Evolutionary conservation across 768 basidiomycete species (phyloP).

Genomic region (Rhodotorula graminis): DNA sequence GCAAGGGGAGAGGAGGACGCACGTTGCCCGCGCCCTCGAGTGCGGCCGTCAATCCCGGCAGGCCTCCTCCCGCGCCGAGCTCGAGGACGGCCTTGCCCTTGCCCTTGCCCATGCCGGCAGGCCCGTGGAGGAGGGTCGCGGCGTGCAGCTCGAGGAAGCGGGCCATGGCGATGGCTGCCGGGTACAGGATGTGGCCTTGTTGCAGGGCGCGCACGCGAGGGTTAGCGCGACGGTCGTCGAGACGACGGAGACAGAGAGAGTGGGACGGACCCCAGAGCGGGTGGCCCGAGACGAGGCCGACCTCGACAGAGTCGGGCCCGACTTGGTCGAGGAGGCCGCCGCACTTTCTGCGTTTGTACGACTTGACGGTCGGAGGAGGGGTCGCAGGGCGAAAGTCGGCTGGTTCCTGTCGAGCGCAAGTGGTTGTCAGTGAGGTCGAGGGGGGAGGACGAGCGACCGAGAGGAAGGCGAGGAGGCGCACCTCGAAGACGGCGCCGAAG

Average conservation of each 20-base stretch:
- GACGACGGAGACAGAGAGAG: neutral
- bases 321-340: slow-evolving; percentile 16
- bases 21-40: slow-evolving; percentile 69
- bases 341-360: slow-evolving; percentile 24
- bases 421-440: neutral
- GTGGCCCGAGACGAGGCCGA: slow-evolving; percentile 35
- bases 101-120: slow-evolving; percentile 24
- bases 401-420: slow-evolving; percentile 18
- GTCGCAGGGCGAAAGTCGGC: slow-evolving; percentile 26
- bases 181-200: slow-evolving; percentile 46
- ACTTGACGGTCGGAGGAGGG: slow-evolving; percentile 26
- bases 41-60: slow-evolving; percentile 72
- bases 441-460: neutral
- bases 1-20: slow-evolving; percentile 14
- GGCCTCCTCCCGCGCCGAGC: slow-evolving; percentile 85
- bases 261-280: slow-evolving; percentile 34
- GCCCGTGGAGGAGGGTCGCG: slow-evolving; percentile 21
- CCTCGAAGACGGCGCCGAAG: slow-evolving; percentile 16
- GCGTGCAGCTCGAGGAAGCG: slow-evolving; percentile 45
- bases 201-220: neutral
- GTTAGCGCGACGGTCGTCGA: neutral
- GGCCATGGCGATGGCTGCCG: slow-evolving; percentile 43
- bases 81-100: slow-evolving; percentile 62
- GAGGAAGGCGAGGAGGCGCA: neutral
- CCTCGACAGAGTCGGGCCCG: slow-evolving; percentile 14